Base-by-base conservation (phyloP, 1,284 basidiomycete genomes). In the Volvariella volvacea region DNA sequence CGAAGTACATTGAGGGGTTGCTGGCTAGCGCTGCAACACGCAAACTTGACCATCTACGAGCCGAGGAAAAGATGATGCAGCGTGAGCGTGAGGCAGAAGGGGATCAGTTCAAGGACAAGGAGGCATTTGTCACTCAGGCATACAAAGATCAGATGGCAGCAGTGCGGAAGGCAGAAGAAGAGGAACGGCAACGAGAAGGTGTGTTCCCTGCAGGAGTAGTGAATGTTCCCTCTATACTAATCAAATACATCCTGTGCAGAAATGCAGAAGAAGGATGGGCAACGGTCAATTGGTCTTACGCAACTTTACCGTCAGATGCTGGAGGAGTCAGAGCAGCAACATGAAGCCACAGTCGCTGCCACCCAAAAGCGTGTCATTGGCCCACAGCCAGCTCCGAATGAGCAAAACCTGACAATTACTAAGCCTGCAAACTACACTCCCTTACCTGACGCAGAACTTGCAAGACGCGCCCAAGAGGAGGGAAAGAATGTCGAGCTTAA, bases 21-120 rank as follows among this genome's bases (percentile, higher is more conserved):
- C 70, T 98, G 2, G 68, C 74, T n/a, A 81, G 90, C 6, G 93
- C 96, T 17, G 83, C 84, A 37, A 90, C 90, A 33, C 79, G 96
- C 25, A 83, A 86, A 56, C 69, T 96, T 36, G 96, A 99, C 61
- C 78, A 90, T 54, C 64, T 97, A n/a, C 76, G 94, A 45, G 96
- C 96, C 0, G 95, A 99, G 64, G 93, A 99, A 66, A 98, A 98
- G 72, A 90, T 94, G 85, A 87, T 98, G 55, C 89, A 95, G 62
- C 78, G 81, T 39, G 95, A 99, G 61, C 78, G 96, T 16, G 91
- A 94, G 61, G 70, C 77, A 19, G 96, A 99, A 66, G 96, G 96
- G 0, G 92, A 95, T 51, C 82, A 94, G 62, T 99, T 92, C 63
- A 77, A 74, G 39, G 95, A 92, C 67, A 99, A 95, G 69, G 96